These are phyloP conservation scores for Eucalyptus pauciflora DNA, from an alignment of 345 rosid genomes.

Conservation along the genomic window DNA sequence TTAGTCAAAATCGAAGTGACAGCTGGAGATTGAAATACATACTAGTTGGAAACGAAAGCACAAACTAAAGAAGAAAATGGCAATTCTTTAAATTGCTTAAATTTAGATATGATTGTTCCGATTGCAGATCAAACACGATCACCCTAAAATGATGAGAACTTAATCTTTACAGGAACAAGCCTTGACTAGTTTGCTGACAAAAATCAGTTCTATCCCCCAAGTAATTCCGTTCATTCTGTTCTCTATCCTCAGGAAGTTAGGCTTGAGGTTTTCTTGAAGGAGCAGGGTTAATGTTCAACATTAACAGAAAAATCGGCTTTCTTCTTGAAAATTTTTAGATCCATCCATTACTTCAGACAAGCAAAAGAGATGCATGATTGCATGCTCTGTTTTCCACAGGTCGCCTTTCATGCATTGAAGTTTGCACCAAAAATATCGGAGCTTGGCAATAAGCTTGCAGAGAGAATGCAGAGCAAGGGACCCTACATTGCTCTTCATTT, in stretches of 20 bases:
- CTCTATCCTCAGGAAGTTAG: not conserved
- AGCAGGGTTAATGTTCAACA: no score
- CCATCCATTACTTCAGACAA: not conserved
- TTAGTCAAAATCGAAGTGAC: not conserved
- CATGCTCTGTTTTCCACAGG: not conserved
- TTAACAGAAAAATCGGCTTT: not conserved
- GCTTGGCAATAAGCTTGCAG: conserved; percentile 70
- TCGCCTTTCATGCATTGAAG: conserved; percentile 33
- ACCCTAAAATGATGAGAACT: not conserved
- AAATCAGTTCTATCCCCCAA: not conserved
- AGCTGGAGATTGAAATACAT: not conserved
- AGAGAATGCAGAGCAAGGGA: conserved; percentile 80
- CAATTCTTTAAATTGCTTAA: not conserved
- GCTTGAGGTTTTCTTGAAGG: not conserved
- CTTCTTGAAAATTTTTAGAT: not conserved
- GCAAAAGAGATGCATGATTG: not conserved
- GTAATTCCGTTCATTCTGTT: not conserved
- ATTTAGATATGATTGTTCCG: not conserved
- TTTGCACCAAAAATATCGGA: conserved; percentile 56
- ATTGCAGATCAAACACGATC: not conserved
- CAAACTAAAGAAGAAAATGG: not conserved
- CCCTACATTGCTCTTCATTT: conserved; percentile 94
- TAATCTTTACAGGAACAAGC: not conserved
- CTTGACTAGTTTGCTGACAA: not conserved
- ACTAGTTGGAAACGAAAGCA: not conserved